Base-by-base conservation (phyloP, 352 stramenopile genomes). In the Phytopythium ostracodes region DNA sequence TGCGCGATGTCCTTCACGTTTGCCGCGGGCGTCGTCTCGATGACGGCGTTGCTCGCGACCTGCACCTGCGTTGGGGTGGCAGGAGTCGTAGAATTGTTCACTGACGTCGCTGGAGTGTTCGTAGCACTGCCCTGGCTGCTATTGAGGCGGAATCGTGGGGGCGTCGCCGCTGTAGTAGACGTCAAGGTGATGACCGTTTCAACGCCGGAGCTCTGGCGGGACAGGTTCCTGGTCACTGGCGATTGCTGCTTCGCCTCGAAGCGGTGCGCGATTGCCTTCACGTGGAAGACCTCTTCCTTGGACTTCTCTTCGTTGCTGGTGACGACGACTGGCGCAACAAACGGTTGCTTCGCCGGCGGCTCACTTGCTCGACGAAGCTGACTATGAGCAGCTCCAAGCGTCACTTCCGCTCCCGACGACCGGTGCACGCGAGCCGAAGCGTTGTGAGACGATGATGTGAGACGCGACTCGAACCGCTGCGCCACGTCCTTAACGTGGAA, bases 1-100 rank as follows among this genome's bases (percentile, higher is more conserved):
- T 74, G 74, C 14, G 76, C 76, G 50, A 90, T 82, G 29, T 75
- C 74, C 49, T 70, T 72, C 24, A 90, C 72, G 20, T 59, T 67
- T 24, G 68, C 60, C 8, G 42, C 42, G n/a, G 14, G 57, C 2
- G 29, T 33, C 22, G 42, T 56, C 57, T 62, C 43, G 29, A 53
- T 17, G 20, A 58, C 33, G 11, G 52, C 52, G 33, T 58, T 59
- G 22, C 22, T 49, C 31, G 27, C 10, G 14, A 42, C 33, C 29
- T 56, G 57, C 9, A 55, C 15, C 57, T 38, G 31, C 68, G 4
- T 75, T 36, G 17, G 56, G 10, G 43, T 70, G 50, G 27, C 56
- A 17, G 46, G 56, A 9, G 43, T 70, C 54, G 27, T 58, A 17
- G 46, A 35, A 11, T 51, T 22, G 1, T 2, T 25, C 25, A 63